Evolutionary conservation across 2,329 filamentous ascomycete genomes (phyloP), one percentile per base, ranked within the genome.

Genomic region (Aspergillus hortae): DNA sequence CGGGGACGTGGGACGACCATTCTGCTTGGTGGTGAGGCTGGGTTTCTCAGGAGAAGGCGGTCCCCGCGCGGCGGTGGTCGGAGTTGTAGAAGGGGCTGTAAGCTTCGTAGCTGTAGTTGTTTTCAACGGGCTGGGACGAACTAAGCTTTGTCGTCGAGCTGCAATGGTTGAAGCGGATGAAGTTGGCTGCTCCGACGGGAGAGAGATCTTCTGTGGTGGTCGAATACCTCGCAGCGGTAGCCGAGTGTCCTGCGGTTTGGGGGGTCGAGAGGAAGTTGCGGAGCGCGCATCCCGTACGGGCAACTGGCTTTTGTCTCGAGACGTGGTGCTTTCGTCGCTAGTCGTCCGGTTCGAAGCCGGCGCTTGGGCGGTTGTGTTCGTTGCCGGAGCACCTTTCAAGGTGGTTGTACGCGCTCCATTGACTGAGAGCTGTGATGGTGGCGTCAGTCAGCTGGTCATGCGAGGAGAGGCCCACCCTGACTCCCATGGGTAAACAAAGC

Each of bases 221-320:
- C 44, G 53, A 32, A 11, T 59, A n/a, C 44, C 47, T 9, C 62
- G 61, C 45, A 58, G 57, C 12, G 53, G 41, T n/a, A 52, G 48
- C 23, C 52, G 59, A 38, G 47, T 60, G 14, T 62, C 58, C n/a
- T 54, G 44, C 33, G 53, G 52, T 40, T 54, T 47, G 14, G 59
- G 64, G 7, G 56, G 41, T 38, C 61, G 66, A 15, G 46, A 46
- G 32, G 46, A 55, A 45, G 41, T 51, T 46, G 51, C 27, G 52
- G 44, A 41, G 42, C 51, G 56, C 17, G 42, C 60, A 33, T 61
- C 59, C 38, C 58, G 61, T 11, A 54, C 43, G 2, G 56, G 48
- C 7, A 72, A 58, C 7, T 67, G 57, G 17, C 65, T 72, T 52
- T 65, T 67, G 35, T 56, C 60, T n/a, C 58, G 63, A 38, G 52